phyloP scores from a whole-genome alignment of 345 rosid species.

The Turritis glabra region DNA sequence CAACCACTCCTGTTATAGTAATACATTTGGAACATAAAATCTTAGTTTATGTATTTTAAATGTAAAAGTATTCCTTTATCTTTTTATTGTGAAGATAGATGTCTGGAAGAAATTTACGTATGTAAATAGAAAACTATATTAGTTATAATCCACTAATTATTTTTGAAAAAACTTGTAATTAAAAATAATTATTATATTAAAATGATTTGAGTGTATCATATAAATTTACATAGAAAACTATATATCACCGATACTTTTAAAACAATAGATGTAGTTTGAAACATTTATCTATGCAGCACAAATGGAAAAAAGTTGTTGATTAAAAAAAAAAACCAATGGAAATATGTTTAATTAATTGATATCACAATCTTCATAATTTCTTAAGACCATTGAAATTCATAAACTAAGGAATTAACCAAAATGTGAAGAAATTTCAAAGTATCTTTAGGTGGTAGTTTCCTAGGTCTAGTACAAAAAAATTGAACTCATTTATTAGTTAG shows the following conservation, averaged over 20 bases:
- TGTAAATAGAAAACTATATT: no score
- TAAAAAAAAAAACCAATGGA: not conserved
- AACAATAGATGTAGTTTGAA: not conserved
- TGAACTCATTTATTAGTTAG: not conserved
- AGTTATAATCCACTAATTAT: no score
- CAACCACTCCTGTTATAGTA: no score
- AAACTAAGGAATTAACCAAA: not conserved
- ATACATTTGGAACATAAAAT: no score
- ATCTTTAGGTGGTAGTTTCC: not conserved
- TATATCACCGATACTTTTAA: not conserved
- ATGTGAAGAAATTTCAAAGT: not conserved
- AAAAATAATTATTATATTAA: not conserved
- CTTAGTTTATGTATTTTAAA: no score
- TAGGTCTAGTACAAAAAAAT: not conserved
- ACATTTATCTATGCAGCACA: not conserved
- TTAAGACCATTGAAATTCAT: not conserved
- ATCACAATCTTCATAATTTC: not conserved
- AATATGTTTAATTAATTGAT: not conserved
- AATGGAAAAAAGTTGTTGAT: not conserved
- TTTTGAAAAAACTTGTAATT: no score
- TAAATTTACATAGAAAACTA: not conserved
- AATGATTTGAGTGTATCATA: not conserved
- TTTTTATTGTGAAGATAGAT: no score
- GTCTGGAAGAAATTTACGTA: no score
- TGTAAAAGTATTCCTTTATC: no score